A percentile compares a stretch with the other conserved stretches of the same genome.
Conservation (phyloP, 768 basidiomycete species). For the Rhodotorula graminis region DNA sequence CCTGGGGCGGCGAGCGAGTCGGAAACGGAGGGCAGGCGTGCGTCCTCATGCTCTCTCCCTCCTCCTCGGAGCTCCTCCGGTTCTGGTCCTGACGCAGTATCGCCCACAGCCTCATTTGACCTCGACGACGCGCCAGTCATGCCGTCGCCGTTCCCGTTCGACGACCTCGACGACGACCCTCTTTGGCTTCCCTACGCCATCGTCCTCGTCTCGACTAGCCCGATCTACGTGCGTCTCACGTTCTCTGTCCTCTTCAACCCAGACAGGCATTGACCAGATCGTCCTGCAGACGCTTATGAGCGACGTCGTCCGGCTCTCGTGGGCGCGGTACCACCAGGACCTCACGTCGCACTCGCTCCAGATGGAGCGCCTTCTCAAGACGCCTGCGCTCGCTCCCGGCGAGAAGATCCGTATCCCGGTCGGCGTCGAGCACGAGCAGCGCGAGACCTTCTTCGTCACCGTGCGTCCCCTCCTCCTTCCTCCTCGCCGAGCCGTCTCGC, state of each 20-base stretch:
- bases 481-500: slow-evolving; percentile 4
- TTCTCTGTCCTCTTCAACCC: too few species aligned
- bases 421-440: slow-evolving; percentile 23
- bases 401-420: slow-evolving; percentile 40
- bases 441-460: slow-evolving; percentile 12
- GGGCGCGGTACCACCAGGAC: slow-evolving; percentile 59
- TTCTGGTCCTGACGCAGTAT: neutral
- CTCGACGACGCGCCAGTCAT: neutral
- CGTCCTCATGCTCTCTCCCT: slow-evolving; percentile 1
- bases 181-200: slow-evolving; percentile 93
- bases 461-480: neutral
- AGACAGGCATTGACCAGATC: too few species aligned
- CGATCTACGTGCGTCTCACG: slow-evolving; percentile 10
- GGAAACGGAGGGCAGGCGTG: slow-evolving; percentile 53
- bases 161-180: neutral
- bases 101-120: neutral
- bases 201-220: slow-evolving; percentile 49
- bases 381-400: slow-evolving; percentile 44
- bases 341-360: slow-evolving; percentile 25
- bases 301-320: slow-evolving; percentile 90
- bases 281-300: slow-evolving; percentile 69
- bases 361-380: slow-evolving; percentile 44
- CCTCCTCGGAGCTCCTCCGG: too few species aligned
- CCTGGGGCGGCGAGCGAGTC: slow-evolving; percentile 53
- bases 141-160: neutral